Percentiles rank a stretch among this genome's conserved stretches.
Evolutionary conservation across 2,329 filamentous ascomycete species (phyloP).

Genomic region (Phialophora verrucosa): DNA sequence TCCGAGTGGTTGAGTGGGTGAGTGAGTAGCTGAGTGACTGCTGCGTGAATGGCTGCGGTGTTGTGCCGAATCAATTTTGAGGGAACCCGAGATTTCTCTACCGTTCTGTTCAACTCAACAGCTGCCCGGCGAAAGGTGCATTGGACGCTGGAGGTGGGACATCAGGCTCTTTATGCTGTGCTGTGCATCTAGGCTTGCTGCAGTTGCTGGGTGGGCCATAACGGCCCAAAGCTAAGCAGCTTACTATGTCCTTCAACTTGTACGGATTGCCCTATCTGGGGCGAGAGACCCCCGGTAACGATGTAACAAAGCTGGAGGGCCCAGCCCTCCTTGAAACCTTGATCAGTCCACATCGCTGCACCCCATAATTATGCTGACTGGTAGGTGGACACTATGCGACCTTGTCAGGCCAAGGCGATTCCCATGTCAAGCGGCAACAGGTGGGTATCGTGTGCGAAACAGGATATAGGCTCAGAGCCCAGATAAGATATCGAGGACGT

Average conservation of each 20-base stretch:
- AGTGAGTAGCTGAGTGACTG: not conserved
- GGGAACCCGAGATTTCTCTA: not conserved
- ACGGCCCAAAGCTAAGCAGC: not conserved
- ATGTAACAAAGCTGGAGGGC: not conserved
- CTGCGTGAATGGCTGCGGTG: not conserved
- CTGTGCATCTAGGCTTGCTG: not conserved
- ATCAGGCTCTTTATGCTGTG: not conserved
- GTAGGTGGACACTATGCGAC: too few species aligned
- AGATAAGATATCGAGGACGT: not conserved
- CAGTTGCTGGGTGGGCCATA: not conserved
- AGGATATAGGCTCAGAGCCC: not conserved
- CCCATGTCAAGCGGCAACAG: not conserved
- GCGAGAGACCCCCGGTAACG: not conserved
- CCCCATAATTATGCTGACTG: not conserved
- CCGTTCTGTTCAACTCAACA: not conserved
- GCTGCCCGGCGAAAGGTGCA: not conserved
- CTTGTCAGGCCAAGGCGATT: not conserved
- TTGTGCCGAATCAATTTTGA: not conserved
- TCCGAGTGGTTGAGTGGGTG: not conserved
- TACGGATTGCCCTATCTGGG: not conserved
- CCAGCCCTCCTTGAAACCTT: not conserved
- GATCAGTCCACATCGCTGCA: not conserved
- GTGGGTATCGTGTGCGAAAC: too few species aligned
- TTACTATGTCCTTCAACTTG: not conserved
- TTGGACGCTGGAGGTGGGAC: too few species aligned